Evolutionary conservation across 106 monocot species (phyloP), one percentile per base, ranked within the genome.

Genomic region (Allium cepa): DNA sequence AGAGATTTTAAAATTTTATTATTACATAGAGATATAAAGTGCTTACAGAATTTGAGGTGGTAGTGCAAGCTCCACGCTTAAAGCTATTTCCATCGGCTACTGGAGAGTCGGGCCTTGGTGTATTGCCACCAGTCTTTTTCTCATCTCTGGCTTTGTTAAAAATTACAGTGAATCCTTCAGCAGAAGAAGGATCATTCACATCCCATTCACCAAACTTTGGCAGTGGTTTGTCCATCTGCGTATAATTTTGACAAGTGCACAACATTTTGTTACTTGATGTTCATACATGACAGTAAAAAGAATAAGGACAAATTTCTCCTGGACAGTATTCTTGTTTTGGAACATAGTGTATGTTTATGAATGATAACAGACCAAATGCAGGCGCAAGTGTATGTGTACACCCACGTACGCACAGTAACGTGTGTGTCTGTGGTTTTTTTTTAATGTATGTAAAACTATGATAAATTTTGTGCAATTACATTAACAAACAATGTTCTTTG

Each of bases 151-250:
- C 86, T 75, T 87, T 87, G 69, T 83, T 87, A 73, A 87, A 87
- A 50, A 82, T 87, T 49, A 80, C 86, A 63, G 86, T 87, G 67
- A 87, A 87, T 14, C 82, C 82, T 52, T 86, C 86, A 4, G 82
- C 79, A 17, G 85, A 82, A 69, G 85, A 62, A 56, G 85, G 85
- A 63, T 85, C 81, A 62, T 85, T 85, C 14, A 82, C 82, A 76
- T 87, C 86, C 86, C 86, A 87, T 59, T 82, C 86, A 8, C 86
- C 86, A 62, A 87, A 87, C 47, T 83, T 87, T 46, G 83, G 89
- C 59, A 90, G 63, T 7, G 89, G 75, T 1, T 75, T 65, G 3
- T 82, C 85, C 50, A 62, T 57, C 6, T 80, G 78, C 75, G 79
- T 36, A 36, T 1, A 36, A 36, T 36, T 36, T 36, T 36, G 36